These are phyloP conservation scores for Albophoma yamanashiensis DNA, from an alignment of 2,329 filamentous ascomycete species.

Conservation along the genomic window DNA sequence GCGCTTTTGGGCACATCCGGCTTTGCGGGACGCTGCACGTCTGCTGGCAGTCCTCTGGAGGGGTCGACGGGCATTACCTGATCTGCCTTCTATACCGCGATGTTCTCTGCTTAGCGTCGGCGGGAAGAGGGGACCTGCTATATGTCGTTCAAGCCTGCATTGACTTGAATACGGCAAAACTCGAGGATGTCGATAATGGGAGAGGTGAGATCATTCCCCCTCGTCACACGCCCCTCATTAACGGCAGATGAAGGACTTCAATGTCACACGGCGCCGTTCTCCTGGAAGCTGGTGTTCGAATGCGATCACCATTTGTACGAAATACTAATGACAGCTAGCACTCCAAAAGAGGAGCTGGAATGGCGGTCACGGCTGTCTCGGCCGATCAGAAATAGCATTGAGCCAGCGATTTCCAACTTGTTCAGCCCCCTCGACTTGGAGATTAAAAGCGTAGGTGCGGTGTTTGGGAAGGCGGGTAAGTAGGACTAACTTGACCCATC, in stretches of 20 bases:
- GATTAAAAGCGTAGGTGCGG: slow-evolving; percentile 62
- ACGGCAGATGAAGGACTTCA: slow-evolving; percentile 53
- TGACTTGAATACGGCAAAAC: slow-evolving; percentile 49
- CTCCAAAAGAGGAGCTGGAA: slow-evolving; percentile 62
- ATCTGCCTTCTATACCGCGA: slow-evolving; percentile 76
- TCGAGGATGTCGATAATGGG: slow-evolving; percentile 68
- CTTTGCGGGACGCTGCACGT: slow-evolving; percentile 77
- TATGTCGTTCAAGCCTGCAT: slow-evolving; percentile 72
- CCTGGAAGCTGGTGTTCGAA: slow-evolving; percentile 88
- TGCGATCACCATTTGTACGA: slow-evolving; percentile 69
- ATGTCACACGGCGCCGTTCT: slow-evolving; percentile 76
- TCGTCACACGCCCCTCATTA: neutral
- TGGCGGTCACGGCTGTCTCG: slow-evolving; percentile 64
- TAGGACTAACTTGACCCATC: neutral
- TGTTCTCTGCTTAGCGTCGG: slow-evolving; percentile 64
- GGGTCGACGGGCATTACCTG: slow-evolving; percentile 69
- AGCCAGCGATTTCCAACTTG: slow-evolving; percentile 33
- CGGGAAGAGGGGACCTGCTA: slow-evolving; percentile 50
- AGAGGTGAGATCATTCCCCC: slow-evolving; percentile 42
- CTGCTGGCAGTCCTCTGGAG: slow-evolving; percentile 63
- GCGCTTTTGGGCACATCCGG: slow-evolving; percentile 67
- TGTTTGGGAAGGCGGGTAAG: slow-evolving; percentile 62
- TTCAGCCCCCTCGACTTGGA: slow-evolving; percentile 57
- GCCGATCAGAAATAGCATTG: slow-evolving; percentile 36
- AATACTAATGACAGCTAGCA: slow-evolving; percentile 79